A percentile compares a stretch with the other conserved stretches of the same genome.
These are phyloP conservation scores for Colletotrichum brevisporum DNA, from an alignment of 2,329 filamentous ascomycete genomes.

Conservation along the genomic window DNA sequence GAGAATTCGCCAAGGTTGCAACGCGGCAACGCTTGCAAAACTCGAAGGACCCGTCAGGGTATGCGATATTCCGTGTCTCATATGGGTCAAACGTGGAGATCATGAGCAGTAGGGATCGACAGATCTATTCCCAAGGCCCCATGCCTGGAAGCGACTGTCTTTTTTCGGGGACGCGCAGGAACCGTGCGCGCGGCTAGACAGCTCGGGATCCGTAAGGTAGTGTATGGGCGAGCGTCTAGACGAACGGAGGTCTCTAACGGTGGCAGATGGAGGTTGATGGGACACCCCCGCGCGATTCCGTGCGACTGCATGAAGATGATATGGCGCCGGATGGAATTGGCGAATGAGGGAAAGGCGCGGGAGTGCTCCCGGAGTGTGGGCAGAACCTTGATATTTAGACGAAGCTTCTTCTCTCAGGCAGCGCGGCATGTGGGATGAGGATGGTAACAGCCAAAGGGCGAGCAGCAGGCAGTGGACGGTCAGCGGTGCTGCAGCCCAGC, in stretches of 20 bases:
- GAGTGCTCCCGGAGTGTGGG: not conserved
- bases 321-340: not conserved
- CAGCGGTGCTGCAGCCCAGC: conserved; percentile 16
- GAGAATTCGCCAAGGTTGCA: conserved; percentile 14
- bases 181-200: conserved; percentile 21
- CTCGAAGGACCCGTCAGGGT: conserved; percentile 9
- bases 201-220: not conserved
- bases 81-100: conserved; percentile 28
- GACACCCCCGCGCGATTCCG: conserved; percentile 1
- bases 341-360: conserved; percentile 2
- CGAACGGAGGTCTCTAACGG: conserved; percentile 10
- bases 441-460: conserved; percentile 43
- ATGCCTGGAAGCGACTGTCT: conserved; percentile 7
- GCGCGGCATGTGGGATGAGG: conserved; percentile 6
- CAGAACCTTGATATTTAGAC: conserved; percentile 7
- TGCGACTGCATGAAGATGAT: conserved; percentile 6
- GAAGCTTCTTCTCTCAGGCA: conserved; percentile 15
- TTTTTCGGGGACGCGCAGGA: conserved; percentile 19
- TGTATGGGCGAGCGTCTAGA: not conserved
- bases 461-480: conserved; percentile 43
- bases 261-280: conserved; percentile 10
- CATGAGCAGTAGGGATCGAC: conserved; percentile 25
- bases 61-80: conserved; percentile 23
- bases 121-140: conserved; percentile 21
- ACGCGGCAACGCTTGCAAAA: conserved; percentile 15